Evolutionary conservation across 805 yeast genomes (phyloP).

Genomic region (Saccharomycopsis selenospora): DNA sequence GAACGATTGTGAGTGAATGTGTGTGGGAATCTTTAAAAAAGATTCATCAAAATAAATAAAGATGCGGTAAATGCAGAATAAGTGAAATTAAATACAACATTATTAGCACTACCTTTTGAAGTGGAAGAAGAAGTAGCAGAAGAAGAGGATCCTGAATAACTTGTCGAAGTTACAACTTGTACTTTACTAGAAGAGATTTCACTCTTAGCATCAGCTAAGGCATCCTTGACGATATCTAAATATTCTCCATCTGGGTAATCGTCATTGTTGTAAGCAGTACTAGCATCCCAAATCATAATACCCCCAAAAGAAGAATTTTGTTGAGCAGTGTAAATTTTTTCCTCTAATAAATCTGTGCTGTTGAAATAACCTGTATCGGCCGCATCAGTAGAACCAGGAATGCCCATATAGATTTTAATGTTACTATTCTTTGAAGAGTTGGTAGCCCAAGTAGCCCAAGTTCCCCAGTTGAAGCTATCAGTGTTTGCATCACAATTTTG

Average conservation of each 20-base stretch:
- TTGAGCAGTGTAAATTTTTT: slow-evolving; percentile 19
- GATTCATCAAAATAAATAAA: not conserved
- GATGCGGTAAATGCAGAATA: not conserved
- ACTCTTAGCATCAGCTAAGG: slow-evolving; percentile 2
- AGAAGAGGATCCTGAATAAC: not conserved
- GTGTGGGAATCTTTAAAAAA: too few relatives aligned
- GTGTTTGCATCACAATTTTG: slow-evolving; percentile 33
- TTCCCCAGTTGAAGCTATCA: slow-evolving; percentile 33
- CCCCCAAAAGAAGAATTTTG: slow-evolving; percentile 20
- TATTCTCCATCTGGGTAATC: slow-evolving; percentile 10
- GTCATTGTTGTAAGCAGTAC: slow-evolving; percentile 19
- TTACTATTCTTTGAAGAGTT: slow-evolving; percentile 55
- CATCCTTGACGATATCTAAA: slow-evolving; percentile 11
- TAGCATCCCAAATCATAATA: slow-evolving; percentile 19
- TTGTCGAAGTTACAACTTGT: not conserved
- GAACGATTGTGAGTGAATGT: too few relatives aligned
- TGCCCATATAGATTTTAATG: slow-evolving; percentile 65
- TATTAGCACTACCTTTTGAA: not conserved
- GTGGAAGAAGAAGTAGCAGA: not conserved
- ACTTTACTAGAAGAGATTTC: not conserved
- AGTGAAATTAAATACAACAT: not conserved
- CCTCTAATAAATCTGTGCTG: slow-evolving; percentile 28
- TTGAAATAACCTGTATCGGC: slow-evolving; percentile 59
- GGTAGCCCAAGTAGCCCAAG: slow-evolving; percentile 54
- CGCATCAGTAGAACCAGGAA: slow-evolving; percentile 57